Conservation (phyloP, 352 stramenopile genomes). For the Pilasporangium apinafurcum region DNA sequence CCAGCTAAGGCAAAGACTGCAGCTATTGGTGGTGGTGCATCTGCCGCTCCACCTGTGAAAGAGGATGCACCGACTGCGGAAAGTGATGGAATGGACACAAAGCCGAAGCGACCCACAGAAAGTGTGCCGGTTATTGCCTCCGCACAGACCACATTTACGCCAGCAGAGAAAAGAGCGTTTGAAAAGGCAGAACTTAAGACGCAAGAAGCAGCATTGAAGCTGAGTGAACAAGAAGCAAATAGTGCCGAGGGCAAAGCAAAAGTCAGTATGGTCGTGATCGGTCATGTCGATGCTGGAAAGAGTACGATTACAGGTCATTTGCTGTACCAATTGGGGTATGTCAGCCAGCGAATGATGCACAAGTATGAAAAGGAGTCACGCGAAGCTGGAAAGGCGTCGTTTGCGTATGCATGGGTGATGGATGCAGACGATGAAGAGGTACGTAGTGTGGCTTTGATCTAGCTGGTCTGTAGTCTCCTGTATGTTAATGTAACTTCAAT, state of each 20-base stretch:
- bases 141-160: constrained; percentile 41
- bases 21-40: constrained; percentile 26
- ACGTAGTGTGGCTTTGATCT: background rate
- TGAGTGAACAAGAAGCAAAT: constrained; percentile 39
- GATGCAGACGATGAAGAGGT: constrained; percentile 82
- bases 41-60: constrained; percentile 3
- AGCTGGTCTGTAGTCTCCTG: background rate
- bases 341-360: constrained; percentile 84
- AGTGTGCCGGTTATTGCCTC: constrained; percentile 18
- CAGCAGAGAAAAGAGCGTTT: constrained; percentile 55
- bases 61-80: background rate
- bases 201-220: constrained; percentile 39
- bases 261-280: constrained; percentile 95
- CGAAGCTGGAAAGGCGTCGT: constrained; percentile 92
- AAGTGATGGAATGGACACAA: constrained; percentile 10
- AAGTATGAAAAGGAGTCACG: constrained; percentile 90
- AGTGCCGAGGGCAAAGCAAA: constrained; percentile 50
- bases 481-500: constrained; percentile 20
- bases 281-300: constrained; percentile 97
- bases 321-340: constrained; percentile 87
- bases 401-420: constrained; percentile 95
- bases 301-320: constrained; percentile 96
- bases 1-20: constrained; percentile 50
- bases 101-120: constrained; percentile 15
- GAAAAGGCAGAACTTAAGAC: constrained; percentile 65